phyloP scores from a whole-genome alignment of 2,329 filamentous ascomycete genomes.

The Neoscytalidium dimidiatum region DNA sequence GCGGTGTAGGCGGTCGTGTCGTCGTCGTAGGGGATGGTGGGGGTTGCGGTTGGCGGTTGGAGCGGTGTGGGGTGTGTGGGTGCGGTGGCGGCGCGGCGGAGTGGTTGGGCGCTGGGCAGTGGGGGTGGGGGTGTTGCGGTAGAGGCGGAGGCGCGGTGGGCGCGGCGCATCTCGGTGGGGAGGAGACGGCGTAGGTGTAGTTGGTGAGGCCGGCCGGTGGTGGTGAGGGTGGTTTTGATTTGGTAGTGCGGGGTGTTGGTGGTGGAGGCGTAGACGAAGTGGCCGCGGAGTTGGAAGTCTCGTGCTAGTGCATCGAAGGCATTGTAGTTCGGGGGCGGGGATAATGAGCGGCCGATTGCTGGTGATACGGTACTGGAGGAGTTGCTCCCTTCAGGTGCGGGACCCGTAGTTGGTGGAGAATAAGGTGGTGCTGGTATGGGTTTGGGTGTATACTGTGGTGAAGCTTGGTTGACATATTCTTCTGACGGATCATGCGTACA shows the following conservation, averaged over 20 bases:
- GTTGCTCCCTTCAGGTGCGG: background rate
- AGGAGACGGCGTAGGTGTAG: constrained; percentile 27
- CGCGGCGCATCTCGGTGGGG: constrained; percentile 22
- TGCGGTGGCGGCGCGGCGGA: background rate
- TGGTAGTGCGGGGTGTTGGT: constrained; percentile 28
- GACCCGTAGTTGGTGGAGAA: background rate
- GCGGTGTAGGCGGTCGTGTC: constrained; percentile 28
- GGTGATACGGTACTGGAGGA: background rate
- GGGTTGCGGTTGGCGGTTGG: background rate
- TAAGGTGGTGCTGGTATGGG: background rate
- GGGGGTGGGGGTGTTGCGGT: constrained; percentile 21
- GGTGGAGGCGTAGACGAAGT: constrained; percentile 27
- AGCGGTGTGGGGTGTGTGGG: background rate
- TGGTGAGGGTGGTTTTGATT: constrained; percentile 24
- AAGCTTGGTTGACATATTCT: background rate
- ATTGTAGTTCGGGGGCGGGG: constrained; percentile 23
- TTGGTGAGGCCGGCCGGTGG: constrained; percentile 19
- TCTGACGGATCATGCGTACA: background rate
- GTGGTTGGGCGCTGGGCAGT: constrained; percentile 21
- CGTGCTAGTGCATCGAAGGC: constrained; percentile 23
- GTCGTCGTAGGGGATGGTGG: constrained; percentile 25
- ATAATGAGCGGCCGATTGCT: background rate
- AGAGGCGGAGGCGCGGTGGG: constrained; percentile 10
- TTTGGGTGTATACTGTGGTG: background rate
- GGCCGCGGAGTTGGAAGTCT: constrained; percentile 23